These are phyloP conservation scores for Kwoniella sp. DNA, from an alignment of 768 basidiomycete species.

Conservation along the genomic window DNA sequence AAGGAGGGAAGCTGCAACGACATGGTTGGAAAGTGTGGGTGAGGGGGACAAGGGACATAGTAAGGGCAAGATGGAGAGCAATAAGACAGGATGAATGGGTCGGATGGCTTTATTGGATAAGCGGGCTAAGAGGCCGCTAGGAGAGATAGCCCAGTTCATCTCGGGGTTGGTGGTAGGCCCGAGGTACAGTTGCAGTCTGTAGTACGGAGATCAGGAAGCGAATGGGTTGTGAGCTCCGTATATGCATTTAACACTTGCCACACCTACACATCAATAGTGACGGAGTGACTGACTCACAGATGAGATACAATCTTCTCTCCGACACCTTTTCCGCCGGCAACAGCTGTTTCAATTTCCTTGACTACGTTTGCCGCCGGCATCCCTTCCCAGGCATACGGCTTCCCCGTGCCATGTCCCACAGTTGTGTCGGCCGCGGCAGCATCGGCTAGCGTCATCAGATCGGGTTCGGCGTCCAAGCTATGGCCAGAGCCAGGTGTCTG, in stretches of 20 bases:
- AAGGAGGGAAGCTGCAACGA: slow-evolving; percentile 12
- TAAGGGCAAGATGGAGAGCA: slow-evolving; percentile 21
- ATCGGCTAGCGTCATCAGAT: slow-evolving; percentile 51
- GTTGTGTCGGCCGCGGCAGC: slow-evolving; percentile 39
- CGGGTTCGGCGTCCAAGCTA: slow-evolving; percentile 29
- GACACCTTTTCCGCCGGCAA: slow-evolving; percentile 31
- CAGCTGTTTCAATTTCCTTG: slow-evolving; percentile 29
- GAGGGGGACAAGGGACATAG: slow-evolving; percentile 32
- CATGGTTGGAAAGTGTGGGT: neutral
- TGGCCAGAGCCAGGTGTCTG: neutral
- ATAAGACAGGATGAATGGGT: slow-evolving; percentile 17
- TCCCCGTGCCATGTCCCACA: neutral
- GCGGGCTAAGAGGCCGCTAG: slow-evolving; percentile 26
- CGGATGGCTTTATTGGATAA: slow-evolving; percentile 13
- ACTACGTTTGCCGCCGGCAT: slow-evolving; percentile 30
- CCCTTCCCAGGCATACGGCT: slow-evolving; percentile 33
- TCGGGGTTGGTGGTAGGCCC: slow-evolving; percentile 18
- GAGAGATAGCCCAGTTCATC: slow-evolving; percentile 20
- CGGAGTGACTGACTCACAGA: slow-evolving; percentile 32
- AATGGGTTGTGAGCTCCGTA: neutral
- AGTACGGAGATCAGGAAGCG: neutral
- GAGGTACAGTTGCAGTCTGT: slow-evolving; percentile 33
- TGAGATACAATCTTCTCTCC: slow-evolving; percentile 43
- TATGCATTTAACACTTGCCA: neutral
- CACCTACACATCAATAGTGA: neutral